These are phyloP conservation scores for Chrysanthemum makinoi DNA, from an alignment of 129 eudicot genomes.

Conservation along the genomic window DNA sequence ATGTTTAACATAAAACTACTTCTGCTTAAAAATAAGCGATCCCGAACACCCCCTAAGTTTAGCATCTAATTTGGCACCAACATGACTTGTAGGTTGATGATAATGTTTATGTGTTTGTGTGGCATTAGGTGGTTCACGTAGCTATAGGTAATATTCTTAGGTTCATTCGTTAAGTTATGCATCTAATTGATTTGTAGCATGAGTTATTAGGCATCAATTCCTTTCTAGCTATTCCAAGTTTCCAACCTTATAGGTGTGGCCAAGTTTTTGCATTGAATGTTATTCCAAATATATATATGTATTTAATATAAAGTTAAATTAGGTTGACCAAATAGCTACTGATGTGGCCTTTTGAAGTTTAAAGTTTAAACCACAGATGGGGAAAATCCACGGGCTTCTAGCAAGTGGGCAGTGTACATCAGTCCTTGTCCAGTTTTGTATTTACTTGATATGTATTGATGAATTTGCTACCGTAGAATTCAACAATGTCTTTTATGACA, in stretches of 20 bases:
- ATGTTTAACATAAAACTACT: too few relatives aligned
- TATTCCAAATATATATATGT: constrained; percentile 15
- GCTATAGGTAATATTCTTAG: constrained; percentile 3
- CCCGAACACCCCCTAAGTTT: too few relatives aligned
- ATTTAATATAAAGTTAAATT: neutral
- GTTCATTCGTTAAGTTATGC: neutral
- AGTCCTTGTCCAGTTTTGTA: neutral
- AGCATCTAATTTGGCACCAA: too few relatives aligned
- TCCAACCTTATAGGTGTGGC: too few relatives aligned
- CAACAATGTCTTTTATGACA: neutral
- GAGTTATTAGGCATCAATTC: neutral
- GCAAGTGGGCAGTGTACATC: neutral
- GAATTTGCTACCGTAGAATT: neutral
- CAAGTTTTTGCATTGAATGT: neutral
- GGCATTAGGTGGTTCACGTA: constrained; percentile 4
- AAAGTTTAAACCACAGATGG: constrained; percentile 11
- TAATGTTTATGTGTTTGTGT: constrained; percentile 7
- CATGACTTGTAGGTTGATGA: too few relatives aligned
- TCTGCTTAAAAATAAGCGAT: too few relatives aligned
- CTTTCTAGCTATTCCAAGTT: neutral
- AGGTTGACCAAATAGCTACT: neutral
- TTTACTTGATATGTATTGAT: constrained; percentile 6
- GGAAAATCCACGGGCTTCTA: too few relatives aligned
- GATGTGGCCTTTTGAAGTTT: constrained; percentile 20
- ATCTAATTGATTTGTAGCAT: neutral